Base-by-base conservation (phyloP, 176 grass and related monocot genomes). In the Aegilops sharonensis region DNA sequence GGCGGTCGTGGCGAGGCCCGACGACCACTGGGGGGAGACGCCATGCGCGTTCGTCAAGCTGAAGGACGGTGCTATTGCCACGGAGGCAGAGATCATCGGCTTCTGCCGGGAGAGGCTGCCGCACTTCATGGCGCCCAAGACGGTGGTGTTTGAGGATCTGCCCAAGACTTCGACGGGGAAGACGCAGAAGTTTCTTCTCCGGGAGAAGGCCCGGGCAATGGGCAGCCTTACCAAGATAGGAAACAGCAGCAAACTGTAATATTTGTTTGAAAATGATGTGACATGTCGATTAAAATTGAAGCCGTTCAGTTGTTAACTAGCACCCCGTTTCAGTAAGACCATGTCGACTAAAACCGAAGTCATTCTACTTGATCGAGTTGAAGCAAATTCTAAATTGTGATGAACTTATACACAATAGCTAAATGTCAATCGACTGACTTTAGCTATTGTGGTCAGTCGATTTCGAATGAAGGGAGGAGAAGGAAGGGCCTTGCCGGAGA, bases 111-210 rank as follows among this genome's bases (percentile, higher is more conserved):
- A 29, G 31, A 48, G 87, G 71, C 77, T 98, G 84, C 93, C 95
- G 18, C 77, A 20, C 14, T 98, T 85, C 76, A 98, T 98, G 95
- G 93, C 80, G 35, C 93, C 93, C 8, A 50, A 89, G 65, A 90
- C 89, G 30, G 77, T 98, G 70, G 91, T 98, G 74, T 87, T 98
- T 8, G 10, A 32, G 48, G 95, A 92, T 50, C 78, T 95, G 50
- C 95, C 93, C 4, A 98, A 95, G 90, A 98, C 93, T 20, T 91
- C 95, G 2, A 98, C 95, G 0, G 95, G 95, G 17, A 98, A 98
- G 79, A 89, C 85, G 75, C 95, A 95, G 56, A 98, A 98, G 77
- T 92, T 92, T 47, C 21, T 86, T 36, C 93, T 95, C 6, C 88
- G 91, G 72, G 89, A 92, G 29, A 79, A 81, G 84, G 89, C 91